Conservation (phyloP, 2,329 filamentous ascomycete genomes). For the Magnaporthiopsis incrustans region DNA sequence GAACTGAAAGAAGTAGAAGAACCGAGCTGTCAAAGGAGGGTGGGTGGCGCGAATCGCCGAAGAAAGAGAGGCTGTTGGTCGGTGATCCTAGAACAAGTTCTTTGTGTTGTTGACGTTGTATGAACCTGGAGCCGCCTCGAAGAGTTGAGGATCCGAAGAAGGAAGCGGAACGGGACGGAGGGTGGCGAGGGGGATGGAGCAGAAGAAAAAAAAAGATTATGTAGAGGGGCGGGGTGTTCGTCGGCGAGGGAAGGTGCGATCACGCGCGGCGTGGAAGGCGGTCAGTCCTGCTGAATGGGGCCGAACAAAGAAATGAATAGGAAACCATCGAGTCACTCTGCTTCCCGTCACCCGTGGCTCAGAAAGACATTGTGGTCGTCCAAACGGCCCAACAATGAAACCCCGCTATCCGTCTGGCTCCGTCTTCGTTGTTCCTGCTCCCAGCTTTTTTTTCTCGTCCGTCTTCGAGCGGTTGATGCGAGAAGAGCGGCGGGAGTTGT, state of each 20-base stretch:
- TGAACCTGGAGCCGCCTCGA: no score
- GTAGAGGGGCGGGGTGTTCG: no score
- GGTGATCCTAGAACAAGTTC: not conserved
- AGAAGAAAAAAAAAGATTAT: not conserved
- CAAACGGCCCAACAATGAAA: no score
- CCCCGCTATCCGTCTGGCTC: no score
- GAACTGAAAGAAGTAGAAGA: not conserved
- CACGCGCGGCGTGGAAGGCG: slow-evolving; percentile 4
- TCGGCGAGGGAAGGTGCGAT: not conserved
- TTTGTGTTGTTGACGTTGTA: no score
- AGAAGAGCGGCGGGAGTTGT: no score
- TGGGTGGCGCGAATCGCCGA: no score
- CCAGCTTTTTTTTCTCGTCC: no score
- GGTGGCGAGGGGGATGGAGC: not conserved
- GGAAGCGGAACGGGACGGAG: no score
- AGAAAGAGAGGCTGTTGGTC: not conserved
- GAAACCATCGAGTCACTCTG: not conserved
- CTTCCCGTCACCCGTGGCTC: not conserved
- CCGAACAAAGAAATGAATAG: slow-evolving; percentile 3
- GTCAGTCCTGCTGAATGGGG: slow-evolving; percentile 7
- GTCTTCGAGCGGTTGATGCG: no score
- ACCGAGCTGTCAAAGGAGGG: not conserved
- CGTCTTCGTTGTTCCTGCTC: no score
- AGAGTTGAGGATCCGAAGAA: no score
- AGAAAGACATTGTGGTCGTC: slow-evolving; percentile 7